Percentiles rank a stretch among this genome's conserved stretches.
Conservation (phyloP, 164 flowering plant species). For the Umbilicus rupestris region DNA sequence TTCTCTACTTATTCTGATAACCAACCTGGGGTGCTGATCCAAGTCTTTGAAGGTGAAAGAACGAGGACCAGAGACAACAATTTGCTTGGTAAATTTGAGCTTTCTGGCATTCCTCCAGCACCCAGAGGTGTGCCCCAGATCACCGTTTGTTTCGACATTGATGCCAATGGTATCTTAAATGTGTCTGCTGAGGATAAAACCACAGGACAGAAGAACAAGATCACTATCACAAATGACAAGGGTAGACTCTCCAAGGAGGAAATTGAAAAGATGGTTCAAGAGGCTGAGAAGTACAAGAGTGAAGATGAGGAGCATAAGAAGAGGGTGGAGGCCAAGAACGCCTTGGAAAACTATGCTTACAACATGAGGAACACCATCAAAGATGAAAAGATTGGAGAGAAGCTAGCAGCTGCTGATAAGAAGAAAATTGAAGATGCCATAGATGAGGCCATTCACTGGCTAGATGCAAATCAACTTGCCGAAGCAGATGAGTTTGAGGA, state of each 20-base stretch:
- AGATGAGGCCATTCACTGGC: not conserved
- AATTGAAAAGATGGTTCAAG: not conserved
- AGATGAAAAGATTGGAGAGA: not conserved
- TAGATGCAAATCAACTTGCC: not conserved
- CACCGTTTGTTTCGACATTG: slow-evolving; percentile 1
- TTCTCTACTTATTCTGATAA: too few relatives aligned
- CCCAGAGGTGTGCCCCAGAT: slow-evolving; percentile 6
- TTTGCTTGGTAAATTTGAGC: slow-evolving; percentile 4
- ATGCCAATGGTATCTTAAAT: not conserved
- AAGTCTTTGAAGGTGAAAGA: not conserved
- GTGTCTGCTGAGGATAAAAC: slow-evolving; percentile 1
- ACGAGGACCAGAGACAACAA: slow-evolving; percentile 1
- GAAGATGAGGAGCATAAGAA: slow-evolving; percentile 6
- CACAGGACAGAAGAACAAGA: not conserved
- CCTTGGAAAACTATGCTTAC: not conserved
- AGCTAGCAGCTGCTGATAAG: not conserved
- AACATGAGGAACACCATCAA: slow-evolving; percentile 6
- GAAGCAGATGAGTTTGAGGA: not conserved
- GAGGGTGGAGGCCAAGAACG: slow-evolving; percentile 3
- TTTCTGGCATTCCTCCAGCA: slow-evolving; percentile 1
- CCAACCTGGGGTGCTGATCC: slow-evolving; percentile 3
- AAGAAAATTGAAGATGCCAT: not conserved
- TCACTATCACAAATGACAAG: slow-evolving; percentile 5
- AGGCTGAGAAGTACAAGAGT: not conserved
- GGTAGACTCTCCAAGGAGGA: slow-evolving; percentile 6